Evolutionary conservation across 306 rosid species (phyloP).

Genomic region (Geum urbanum): DNA sequence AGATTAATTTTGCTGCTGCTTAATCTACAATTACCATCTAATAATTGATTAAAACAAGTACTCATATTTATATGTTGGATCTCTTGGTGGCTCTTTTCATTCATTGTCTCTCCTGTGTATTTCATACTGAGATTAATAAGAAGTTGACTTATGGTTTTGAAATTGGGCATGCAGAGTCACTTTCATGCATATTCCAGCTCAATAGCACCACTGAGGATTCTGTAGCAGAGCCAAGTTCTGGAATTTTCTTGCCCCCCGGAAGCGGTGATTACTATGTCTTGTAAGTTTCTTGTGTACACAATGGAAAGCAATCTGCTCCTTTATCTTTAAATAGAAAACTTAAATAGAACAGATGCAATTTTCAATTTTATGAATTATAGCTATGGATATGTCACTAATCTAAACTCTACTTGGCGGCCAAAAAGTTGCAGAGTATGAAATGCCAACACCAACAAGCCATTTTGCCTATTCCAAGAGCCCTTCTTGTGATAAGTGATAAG

Average conservation of each 20-base stretch:
- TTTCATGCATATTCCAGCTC: constrained; percentile 68
- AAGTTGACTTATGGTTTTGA: constrained; percentile 7
- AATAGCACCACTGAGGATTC: constrained; percentile 72
- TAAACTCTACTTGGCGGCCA: constrained; percentile 6
- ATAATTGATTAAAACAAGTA: background rate
- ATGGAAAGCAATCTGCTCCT: background rate
- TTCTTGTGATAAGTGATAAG: constrained; percentile 1
- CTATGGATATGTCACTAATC: constrained; percentile 12
- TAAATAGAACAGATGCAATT: background rate
- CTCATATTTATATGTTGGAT: background rate
- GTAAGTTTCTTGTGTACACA: constrained; percentile 44
- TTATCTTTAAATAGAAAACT: background rate
- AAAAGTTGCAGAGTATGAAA: constrained; percentile 19
- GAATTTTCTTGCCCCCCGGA: constrained; percentile 63
- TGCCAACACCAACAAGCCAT: constrained; percentile 16
- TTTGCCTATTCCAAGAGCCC: constrained; percentile 6
- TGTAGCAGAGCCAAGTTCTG: constrained; percentile 51
- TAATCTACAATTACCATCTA: background rate
- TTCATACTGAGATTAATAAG: background rate
- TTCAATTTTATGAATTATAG: background rate
- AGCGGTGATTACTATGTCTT: constrained; percentile 81
- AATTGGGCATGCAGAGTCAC: constrained; percentile 60
- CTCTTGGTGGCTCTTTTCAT: background rate
- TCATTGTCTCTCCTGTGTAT: background rate
- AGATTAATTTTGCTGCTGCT: background rate